These are phyloP conservation scores for Amauroascus verrucosus DNA, from an alignment of 2,329 filamentous ascomycete genomes.

Conservation along the genomic window DNA sequence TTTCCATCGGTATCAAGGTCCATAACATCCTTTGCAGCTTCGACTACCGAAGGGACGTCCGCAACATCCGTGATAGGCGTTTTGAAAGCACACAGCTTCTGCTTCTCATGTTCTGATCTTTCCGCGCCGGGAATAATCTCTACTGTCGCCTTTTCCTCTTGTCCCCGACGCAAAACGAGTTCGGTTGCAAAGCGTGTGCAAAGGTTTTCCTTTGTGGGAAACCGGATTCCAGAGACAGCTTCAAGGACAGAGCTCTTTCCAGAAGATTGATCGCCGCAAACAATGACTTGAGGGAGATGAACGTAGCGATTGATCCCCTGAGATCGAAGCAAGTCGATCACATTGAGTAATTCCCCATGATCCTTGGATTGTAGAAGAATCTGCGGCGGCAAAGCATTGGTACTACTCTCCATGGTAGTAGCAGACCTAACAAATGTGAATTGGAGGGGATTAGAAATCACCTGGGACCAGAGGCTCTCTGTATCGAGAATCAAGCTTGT, in stretches of 20 bases:
- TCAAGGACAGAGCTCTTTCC: slow-evolving; percentile 27
- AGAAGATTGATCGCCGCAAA: slow-evolving; percentile 26
- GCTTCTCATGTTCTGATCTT: slow-evolving; percentile 14
- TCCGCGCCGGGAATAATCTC: slow-evolving; percentile 19
- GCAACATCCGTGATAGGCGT: slow-evolving; percentile 1
- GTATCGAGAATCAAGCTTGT: no score
- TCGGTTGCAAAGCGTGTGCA: slow-evolving; percentile 27
- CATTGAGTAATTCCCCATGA: slow-evolving; percentile 42
- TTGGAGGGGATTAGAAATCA: no score
- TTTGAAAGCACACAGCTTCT: slow-evolving; percentile 16
- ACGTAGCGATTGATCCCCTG: slow-evolving; percentile 42
- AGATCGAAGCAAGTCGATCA: slow-evolving; percentile 44
- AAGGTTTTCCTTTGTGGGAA: slow-evolving; percentile 23
- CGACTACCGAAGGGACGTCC: slow-evolving; percentile 11
- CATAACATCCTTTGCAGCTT: slow-evolving; percentile 12
- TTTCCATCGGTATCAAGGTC: slow-evolving; percentile 11
- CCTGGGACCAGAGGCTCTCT: no score
- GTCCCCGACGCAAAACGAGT: slow-evolving; percentile 19
- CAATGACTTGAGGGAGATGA: slow-evolving; percentile 22
- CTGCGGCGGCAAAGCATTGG: background rate
- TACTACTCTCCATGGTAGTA: background rate
- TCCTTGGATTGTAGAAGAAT: slow-evolving; percentile 26
- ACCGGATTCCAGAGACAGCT: slow-evolving; percentile 23
- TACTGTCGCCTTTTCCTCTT: slow-evolving; percentile 11
- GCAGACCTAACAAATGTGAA: no score